Evolutionary conservation across 148 eudicot genomes (phyloP).

Genomic region (Rhododendron williamsianum): DNA sequence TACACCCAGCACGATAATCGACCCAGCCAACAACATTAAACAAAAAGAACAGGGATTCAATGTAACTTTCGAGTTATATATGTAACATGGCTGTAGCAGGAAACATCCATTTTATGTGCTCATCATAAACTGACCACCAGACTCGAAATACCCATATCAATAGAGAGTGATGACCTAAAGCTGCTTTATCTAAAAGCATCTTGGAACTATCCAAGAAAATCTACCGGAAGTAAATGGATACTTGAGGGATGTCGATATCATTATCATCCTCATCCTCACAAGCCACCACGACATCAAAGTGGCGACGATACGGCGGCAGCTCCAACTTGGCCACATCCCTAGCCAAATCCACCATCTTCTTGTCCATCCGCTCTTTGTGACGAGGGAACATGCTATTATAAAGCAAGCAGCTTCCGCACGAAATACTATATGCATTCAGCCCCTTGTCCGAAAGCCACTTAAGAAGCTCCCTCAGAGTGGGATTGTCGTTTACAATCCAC

Average conservation of each 20-base stretch:
- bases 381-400: slow-evolving; percentile 79
- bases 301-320: slow-evolving; percentile 68
- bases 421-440: slow-evolving; percentile 70
- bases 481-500: slow-evolving; percentile 62
- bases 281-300: slow-evolving; percentile 75
- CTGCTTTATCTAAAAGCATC: not conserved
- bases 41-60: not conserved
- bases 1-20: not conserved
- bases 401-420: slow-evolving; percentile 70
- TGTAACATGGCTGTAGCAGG: not conserved
- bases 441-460: slow-evolving; percentile 68
- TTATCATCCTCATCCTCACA: slow-evolving; percentile 85
- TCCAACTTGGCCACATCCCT: slow-evolving; percentile 79
- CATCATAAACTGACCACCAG: slow-evolving; percentile 6
- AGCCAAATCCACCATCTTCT: slow-evolving; percentile 66
- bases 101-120: slow-evolving; percentile 7
- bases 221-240: slow-evolving; percentile 67
- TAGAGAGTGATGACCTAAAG: not conserved
- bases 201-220: not conserved
- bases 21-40: not conserved
- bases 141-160: slow-evolving; percentile 1
- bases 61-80: not conserved
- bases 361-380: slow-evolving; percentile 76
- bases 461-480: slow-evolving; percentile 58
- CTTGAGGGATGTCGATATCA: slow-evolving; percentile 70